A percentile compares a stretch with the other conserved stretches of the same genome.
Conservation (phyloP, 768 basidiomycete genomes). For the Leccinum longicurvipes region DNA sequence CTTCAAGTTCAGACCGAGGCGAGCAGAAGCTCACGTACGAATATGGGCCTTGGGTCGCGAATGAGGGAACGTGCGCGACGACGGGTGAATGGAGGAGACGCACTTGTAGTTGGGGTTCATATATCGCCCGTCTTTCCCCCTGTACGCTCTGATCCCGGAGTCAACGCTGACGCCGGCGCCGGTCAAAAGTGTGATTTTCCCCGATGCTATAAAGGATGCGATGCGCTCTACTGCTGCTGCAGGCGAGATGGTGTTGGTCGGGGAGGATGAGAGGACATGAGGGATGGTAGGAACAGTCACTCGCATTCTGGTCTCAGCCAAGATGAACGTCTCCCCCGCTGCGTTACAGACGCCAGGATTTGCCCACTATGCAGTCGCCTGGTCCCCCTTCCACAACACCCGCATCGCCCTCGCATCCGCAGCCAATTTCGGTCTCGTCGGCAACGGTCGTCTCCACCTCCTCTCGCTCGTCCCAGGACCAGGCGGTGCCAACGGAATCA, state of each 20-base stretch:
- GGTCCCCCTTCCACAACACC: slow-evolving; percentile 81
- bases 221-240: slow-evolving; percentile 59
- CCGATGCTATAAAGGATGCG: slow-evolving; percentile 60
- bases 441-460: slow-evolving; percentile 86
- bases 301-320: slow-evolving; percentile 52
- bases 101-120: slow-evolving; percentile 90
- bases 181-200: slow-evolving; percentile 74
- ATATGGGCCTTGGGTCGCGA: slow-evolving; percentile 48
- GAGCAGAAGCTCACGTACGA: slow-evolving; percentile 30
- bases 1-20: slow-evolving; percentile 8
- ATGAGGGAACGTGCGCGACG: neutral
- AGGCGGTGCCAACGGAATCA: slow-evolving; percentile 41
- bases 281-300: slow-evolving; percentile 76
- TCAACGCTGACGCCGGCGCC: slow-evolving; percentile 96
- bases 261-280: slow-evolving; percentile 41
- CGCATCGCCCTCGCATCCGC: slow-evolving; percentile 78
- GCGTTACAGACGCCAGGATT: slow-evolving; percentile 74
- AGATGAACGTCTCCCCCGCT: slow-evolving; percentile 47
- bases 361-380: slow-evolving; percentile 76
- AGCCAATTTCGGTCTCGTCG: slow-evolving; percentile 93
- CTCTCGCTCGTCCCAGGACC: slow-evolving; percentile 51
- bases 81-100: slow-evolving; percentile 13
- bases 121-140: slow-evolving; percentile 81
- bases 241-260: slow-evolving; percentile 38
- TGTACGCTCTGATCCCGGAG: slow-evolving; percentile 92